phyloP scores from a whole-genome alignment of 106 monocot species.

The Allium sativum region DNA sequence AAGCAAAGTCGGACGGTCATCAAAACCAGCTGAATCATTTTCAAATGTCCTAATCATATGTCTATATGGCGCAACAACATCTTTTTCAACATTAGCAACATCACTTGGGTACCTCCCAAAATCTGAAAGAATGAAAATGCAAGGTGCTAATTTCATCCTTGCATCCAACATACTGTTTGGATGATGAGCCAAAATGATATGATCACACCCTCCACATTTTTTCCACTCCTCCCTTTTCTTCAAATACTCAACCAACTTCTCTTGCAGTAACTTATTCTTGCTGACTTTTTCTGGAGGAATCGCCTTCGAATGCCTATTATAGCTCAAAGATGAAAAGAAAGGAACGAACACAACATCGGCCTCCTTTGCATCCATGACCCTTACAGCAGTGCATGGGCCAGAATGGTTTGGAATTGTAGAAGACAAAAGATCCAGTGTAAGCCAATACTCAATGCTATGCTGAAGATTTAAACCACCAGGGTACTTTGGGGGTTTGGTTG shows the following conservation, averaged over 20 bases:
- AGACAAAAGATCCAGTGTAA: constrained; percentile 61
- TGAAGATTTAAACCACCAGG: constrained; percentile 87
- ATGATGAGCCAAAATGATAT: constrained; percentile 81
- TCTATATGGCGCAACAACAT: constrained; percentile 72
- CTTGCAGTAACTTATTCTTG: constrained; percentile 42
- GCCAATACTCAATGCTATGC: constrained; percentile 89
- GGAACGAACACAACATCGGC: constrained; percentile 79
- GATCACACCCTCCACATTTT: constrained; percentile 57
- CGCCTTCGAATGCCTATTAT: constrained; percentile 45
- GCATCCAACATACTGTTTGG: constrained; percentile 78
- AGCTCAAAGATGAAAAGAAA: constrained; percentile 79
- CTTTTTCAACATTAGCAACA: constrained; percentile 77
- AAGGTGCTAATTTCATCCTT: constrained; percentile 50
- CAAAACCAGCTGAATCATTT: constrained; percentile 53
- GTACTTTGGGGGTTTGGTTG: constrained; percentile 27
- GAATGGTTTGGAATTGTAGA: constrained; percentile 24
- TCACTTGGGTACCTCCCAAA: constrained; percentile 68
- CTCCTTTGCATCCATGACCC: constrained; percentile 34
- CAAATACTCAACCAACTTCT: constrained; percentile 45
- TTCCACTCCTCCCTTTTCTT: constrained; percentile 55
- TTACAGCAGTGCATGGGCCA: constrained; percentile 31
- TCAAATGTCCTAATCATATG: constrained; percentile 40
- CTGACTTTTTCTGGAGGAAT: constrained; percentile 20
- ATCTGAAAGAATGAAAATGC: constrained; percentile 72
- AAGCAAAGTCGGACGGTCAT: constrained; percentile 55